Evolutionary conservation across 2,329 filamentous ascomycete genomes (phyloP), one percentile per base, ranked within the genome.

Genomic region (Colletotrichum agaves): DNA sequence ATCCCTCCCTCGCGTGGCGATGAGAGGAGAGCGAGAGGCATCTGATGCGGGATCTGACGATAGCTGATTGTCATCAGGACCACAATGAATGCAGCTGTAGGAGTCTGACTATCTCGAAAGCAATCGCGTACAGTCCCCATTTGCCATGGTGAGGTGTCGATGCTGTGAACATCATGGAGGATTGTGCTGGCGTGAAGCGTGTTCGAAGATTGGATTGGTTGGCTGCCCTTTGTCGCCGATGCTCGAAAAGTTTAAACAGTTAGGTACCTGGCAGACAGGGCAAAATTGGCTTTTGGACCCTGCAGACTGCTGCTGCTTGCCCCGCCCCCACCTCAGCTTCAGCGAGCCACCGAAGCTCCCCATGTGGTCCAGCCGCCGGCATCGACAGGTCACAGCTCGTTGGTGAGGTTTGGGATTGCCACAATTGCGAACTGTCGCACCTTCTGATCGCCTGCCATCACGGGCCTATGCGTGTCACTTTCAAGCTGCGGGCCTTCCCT

Each of bases 341-440:
- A 57, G 46, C 21, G 46, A 49, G 46, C 64, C 64, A 67, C 17
- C 31, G 27, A 63, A 53, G 60, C 44, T 63, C 17, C 46, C 65
- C 70, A 62, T 70, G 69, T 67, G 69, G 64, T 53, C 65, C 33
- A 56, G 52, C 49, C 13, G 35, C 50, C 39, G 44, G 43, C 44
- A 61, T 61, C 61, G 49, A 68, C 61, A 66, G 65, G 65, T 27
- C 27, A 27, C 27, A 27, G 27, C 39, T 37, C 31, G 12, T 15
- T 3, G 3, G 46, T 23, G 46, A 4, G 23, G 43, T 19, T 21
- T n/a, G 19, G 19, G 55, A 46, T 10, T 13, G 37, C n/a, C 13
- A 6, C 21, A 44, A 8, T 2, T 59, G 47, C 21, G 19, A 37
- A 15, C 33, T 27, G 37, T 35, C 21, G 5, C 27, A 27, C 27